phyloP scores from a whole-genome alignment of 495 filamentous ascomycete genomes.

The Oidiodendron maius region DNA sequence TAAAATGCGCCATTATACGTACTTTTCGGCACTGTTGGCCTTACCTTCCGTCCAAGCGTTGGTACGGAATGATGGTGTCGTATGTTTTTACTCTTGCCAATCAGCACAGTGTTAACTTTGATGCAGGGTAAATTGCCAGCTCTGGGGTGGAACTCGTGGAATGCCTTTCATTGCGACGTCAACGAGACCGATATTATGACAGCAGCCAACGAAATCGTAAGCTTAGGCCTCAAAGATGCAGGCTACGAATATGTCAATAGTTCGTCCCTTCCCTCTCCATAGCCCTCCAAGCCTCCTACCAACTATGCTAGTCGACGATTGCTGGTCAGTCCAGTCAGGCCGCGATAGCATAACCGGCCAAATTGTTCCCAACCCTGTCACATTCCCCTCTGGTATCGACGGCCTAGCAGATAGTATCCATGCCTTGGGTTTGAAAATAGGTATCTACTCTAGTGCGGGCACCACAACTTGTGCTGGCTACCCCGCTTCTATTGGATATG shows the following conservation, averaged over 20 bases:
- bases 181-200: slow-evolving; percentile 37
- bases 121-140: slow-evolving; percentile 15
- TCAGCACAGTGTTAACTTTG: background rate
- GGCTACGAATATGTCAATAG: slow-evolving; percentile 61
- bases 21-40: background rate
- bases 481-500: slow-evolving; percentile 53
- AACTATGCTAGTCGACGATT: slow-evolving; percentile 48
- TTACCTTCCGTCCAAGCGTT: background rate
- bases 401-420: slow-evolving; percentile 51
- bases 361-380: slow-evolving; percentile 47
- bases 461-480: slow-evolving; percentile 56
- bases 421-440: slow-evolving; percentile 53
- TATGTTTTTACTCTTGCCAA: background rate
- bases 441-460: slow-evolving; percentile 59
- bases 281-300: background rate
- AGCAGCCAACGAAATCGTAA: slow-evolving; percentile 40
- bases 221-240: slow-evolving; percentile 48
- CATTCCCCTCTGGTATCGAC: slow-evolving; percentile 56
- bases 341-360: slow-evolving; percentile 28
- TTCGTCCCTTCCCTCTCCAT: background rate
- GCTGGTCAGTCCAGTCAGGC: slow-evolving; percentile 48
- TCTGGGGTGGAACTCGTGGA: slow-evolving; percentile 37
- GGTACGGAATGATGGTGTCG: background rate
- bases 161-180: slow-evolving; percentile 47
- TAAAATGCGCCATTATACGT: no score